Conservation (phyloP, 306 rosid species). For the Pterocarpus macrocarpus region DNA sequence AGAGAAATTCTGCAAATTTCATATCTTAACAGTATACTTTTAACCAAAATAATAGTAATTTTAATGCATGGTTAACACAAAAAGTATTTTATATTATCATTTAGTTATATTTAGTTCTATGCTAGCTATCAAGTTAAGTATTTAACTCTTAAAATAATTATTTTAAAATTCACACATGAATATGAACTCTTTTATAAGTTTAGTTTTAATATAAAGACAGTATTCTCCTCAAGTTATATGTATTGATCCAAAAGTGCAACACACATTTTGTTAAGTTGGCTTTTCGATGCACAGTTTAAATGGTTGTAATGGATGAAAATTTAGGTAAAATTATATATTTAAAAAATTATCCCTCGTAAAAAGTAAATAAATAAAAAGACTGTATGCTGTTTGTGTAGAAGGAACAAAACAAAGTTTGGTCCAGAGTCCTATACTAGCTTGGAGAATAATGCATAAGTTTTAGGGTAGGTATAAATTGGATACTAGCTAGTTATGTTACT, state of each 20-base stretch:
- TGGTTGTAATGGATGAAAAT: not conserved
- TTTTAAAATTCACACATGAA: no score
- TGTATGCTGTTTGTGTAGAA: not conserved
- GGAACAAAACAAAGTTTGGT: constrained; percentile 6
- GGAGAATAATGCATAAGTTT: not conserved
- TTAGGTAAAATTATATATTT: not conserved
- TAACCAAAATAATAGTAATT: no score
- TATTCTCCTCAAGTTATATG: no score
- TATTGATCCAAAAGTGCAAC: not conserved
- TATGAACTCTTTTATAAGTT: no score
- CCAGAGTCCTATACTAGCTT: not conserved
- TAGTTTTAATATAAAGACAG: no score
- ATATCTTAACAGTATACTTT: no score
- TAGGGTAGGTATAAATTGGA: constrained; percentile 23
- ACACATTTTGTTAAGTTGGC: not conserved
- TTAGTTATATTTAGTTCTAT: no score
- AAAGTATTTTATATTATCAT: no score
- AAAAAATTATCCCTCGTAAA: not conserved
- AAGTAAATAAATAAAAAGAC: not conserved
- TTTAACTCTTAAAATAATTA: no score
- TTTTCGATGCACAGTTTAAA: not conserved
- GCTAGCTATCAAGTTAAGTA: no score
- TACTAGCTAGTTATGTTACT: not conserved
- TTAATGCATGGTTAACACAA: no score
- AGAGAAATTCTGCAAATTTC: no score